Evolutionary conservation across 169 alveolate species (phyloP).

Genomic region (Pseudocohnilembus persalinus): DNA sequence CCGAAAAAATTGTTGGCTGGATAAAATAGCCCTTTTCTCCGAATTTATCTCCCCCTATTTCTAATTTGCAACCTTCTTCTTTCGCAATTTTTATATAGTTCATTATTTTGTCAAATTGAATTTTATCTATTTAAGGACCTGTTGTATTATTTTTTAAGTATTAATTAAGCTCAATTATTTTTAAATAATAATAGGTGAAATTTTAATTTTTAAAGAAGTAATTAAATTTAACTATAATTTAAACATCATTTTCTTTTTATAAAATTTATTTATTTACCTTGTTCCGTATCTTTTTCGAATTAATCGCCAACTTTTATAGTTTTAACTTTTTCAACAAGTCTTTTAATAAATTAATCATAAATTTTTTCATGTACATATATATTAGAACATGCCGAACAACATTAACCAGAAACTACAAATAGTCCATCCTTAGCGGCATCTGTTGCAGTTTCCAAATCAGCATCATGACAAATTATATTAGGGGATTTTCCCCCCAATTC

Average conservation of each 20-base stretch:
- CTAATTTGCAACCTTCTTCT: conserved; percentile 77
- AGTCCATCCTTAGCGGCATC: conserved; percentile 53
- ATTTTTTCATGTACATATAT: conserved; percentile 77
- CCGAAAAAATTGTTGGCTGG: conserved; percentile 81
- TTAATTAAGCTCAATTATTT: too few species aligned
- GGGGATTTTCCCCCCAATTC: conserved; percentile 93
- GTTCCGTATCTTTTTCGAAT: conserved; percentile 45
- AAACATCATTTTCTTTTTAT: too few species aligned
- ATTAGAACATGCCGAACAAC: conserved; percentile 81
- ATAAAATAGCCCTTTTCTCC: conserved; percentile 76
- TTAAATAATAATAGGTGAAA: too few species aligned
- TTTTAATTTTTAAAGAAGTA: too few species aligned
- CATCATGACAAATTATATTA: conserved; percentile 80
- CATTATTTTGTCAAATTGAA: conserved; percentile 65
- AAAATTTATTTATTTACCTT: too few species aligned
- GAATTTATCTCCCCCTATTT: conserved; percentile 80
- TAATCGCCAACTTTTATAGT: conserved; percentile 63
- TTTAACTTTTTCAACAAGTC: conserved; percentile 34
- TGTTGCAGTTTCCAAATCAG: conserved; percentile 80
- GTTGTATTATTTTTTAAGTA: conserved; percentile 68
- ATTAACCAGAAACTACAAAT: conserved; percentile 43
- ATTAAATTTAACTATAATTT: too few species aligned
- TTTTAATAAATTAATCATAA: conserved; percentile 73
- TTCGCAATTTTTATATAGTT: conserved; percentile 73
- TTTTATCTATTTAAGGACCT: conserved; percentile 80